Conservation (phyloP, 371 early-diverging fungal species). For the Apophysomyces variabilis region DNA sequence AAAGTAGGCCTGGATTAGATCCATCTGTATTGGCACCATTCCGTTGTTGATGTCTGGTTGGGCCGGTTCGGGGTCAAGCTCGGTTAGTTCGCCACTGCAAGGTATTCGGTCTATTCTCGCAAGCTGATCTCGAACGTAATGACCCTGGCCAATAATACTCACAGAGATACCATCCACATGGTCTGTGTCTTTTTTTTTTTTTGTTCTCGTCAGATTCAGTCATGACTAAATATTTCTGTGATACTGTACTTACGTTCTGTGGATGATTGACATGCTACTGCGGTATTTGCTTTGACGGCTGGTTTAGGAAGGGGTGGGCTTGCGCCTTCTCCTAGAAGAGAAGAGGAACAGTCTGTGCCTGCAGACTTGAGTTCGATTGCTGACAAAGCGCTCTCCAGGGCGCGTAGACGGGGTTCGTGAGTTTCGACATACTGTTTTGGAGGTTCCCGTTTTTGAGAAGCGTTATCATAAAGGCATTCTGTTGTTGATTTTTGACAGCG, state of each 20-base stretch:
- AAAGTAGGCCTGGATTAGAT: constrained; percentile 47
- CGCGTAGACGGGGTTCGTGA: constrained; percentile 43
- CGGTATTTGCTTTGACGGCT: neutral
- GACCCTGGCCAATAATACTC: constrained; percentile 10
- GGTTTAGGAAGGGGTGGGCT: neutral
- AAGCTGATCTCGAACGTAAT: constrained; percentile 10
- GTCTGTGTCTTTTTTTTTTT: neutral
- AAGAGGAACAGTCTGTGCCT: neutral
- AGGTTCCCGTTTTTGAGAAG: constrained; percentile 43
- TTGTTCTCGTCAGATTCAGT: neutral
- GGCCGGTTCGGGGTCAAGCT: neutral
- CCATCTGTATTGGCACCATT: constrained; percentile 15
- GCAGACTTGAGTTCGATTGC: constrained; percentile 19
- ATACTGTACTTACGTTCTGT: neutral
- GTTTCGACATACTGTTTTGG: constrained; percentile 53
- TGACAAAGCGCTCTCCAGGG: constrained; percentile 38
- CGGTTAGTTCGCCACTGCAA: constrained; percentile 11
- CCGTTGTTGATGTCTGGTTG: neutral
- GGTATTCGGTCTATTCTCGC: constrained; percentile 33
- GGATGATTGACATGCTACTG: neutral
- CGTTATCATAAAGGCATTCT: constrained; percentile 50
- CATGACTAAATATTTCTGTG: neutral
- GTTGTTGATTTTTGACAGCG: constrained; percentile 44
- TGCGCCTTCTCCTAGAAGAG: neutral
- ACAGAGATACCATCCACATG: constrained; percentile 10